phyloP scores from a whole-genome alignment of 2,329 filamentous ascomycete species.

The Apiospora pterosperma region DNA sequence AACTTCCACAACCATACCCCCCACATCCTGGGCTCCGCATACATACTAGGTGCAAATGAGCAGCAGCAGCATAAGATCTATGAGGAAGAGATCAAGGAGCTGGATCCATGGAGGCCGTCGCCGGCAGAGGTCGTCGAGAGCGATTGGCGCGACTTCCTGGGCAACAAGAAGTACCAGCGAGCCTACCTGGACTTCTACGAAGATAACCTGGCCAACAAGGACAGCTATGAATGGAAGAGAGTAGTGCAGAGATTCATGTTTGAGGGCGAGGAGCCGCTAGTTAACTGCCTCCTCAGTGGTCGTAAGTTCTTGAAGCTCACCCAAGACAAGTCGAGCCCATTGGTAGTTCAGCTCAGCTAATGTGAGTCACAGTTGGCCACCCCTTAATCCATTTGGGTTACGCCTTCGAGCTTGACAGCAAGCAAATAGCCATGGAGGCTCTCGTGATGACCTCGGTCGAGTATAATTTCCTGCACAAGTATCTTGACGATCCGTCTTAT shows the following conservation, averaged over 20 bases:
- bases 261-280: conserved; percentile 68
- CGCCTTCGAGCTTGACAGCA: conserved; percentile 82
- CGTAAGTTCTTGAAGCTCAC: conserved; percentile 48
- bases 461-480: conserved; percentile 60
- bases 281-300: conserved; percentile 76
- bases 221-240: conserved; percentile 80
- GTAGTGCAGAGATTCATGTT: conserved; percentile 77
- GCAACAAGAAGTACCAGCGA: conserved; percentile 77
- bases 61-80: conserved; percentile 78
- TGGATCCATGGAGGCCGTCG: conserved; percentile 80
- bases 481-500: conserved; percentile 70
- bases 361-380: conserved; percentile 65
- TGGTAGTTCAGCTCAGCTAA: conserved; percentile 8
- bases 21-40: conserved; percentile 81
- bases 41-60: conserved; percentile 73
- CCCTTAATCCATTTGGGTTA: conserved; percentile 95
- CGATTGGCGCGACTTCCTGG: conserved; percentile 86
- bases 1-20: conserved; percentile 80
- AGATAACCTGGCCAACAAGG: conserved; percentile 72
- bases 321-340: background rate
- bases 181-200: conserved; percentile 96
- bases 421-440: conserved; percentile 85
- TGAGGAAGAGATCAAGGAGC: conserved; percentile 65
- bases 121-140: conserved; percentile 77
- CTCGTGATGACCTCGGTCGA: conserved; percentile 63